A percentile compares a stretch with the other conserved stretches of the same genome.
phyloP scores from a whole-genome alignment of 805 yeast species.

The Clavispora phyllophila region DNA sequence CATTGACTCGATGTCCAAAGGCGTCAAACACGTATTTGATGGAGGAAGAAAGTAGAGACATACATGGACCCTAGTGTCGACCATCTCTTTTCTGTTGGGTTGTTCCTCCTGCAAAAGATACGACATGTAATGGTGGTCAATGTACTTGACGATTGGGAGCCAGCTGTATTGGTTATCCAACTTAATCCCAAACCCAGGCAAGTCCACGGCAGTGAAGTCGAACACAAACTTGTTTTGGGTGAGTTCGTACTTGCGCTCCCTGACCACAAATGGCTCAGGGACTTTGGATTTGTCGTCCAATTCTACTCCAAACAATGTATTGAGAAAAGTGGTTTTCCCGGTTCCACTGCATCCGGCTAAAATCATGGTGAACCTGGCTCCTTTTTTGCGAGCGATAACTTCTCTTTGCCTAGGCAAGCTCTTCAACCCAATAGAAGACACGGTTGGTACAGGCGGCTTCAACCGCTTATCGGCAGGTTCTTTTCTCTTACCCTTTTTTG shows the following conservation, averaged over 20 bases:
- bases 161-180: conserved; percentile 47
- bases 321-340: conserved; percentile 23
- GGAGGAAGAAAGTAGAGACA: conserved; percentile 82
- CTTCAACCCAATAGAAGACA: conserved; percentile 16
- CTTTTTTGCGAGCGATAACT: conserved; percentile 19
- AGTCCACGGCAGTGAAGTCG: conserved; percentile 61
- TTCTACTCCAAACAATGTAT: conserved; percentile 19
- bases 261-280: conserved; percentile 11
- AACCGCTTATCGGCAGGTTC: not conserved
- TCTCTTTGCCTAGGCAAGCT: conserved; percentile 29
- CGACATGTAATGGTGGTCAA: conserved; percentile 73
- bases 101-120: conserved; percentile 64
- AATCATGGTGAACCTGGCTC: conserved; percentile 33
- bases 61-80: conserved; percentile 74
- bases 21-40: conserved; percentile 45
- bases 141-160: conserved; percentile 52
- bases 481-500: conserved; percentile 2
- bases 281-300: conserved; percentile 8
- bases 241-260: conserved; percentile 38
- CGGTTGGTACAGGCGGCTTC: not conserved
- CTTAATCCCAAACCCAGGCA: conserved; percentile 70
- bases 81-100: conserved; percentile 24
- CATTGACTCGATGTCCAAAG: conserved; percentile 71
- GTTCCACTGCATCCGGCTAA: conserved; percentile 30
- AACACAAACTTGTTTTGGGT: conserved; percentile 57